Evolutionary conservation across 2,329 filamentous ascomycete species (phyloP).

Genomic region (Huntiella bhutanensis): DNA sequence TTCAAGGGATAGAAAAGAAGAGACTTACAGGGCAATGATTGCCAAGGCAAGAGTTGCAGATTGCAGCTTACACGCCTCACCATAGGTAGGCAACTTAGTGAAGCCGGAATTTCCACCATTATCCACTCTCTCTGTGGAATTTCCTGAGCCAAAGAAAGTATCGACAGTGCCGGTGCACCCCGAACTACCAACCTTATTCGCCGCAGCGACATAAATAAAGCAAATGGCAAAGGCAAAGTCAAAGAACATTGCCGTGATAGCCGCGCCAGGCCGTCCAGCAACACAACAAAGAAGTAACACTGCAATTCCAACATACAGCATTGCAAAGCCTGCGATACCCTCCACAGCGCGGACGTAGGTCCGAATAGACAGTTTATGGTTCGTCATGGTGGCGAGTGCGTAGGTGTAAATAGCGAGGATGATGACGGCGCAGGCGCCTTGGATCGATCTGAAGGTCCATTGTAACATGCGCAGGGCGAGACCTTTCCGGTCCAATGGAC

Average conservation of each 20-base stretch:
- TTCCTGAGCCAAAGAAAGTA: slow-evolving; percentile 48
- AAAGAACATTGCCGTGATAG: slow-evolving; percentile 52
- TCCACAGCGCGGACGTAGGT: slow-evolving; percentile 53
- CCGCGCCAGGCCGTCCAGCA: slow-evolving; percentile 55
- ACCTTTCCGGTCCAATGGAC: slow-evolving; percentile 5
- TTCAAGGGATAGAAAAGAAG: background rate
- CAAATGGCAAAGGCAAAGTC: slow-evolving; percentile 58
- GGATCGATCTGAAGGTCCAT: slow-evolving; percentile 52
- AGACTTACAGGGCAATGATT: slow-evolving; percentile 51
- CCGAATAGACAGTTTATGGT: slow-evolving; percentile 43
- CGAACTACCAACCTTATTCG: slow-evolving; percentile 49
- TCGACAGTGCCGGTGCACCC: slow-evolving; percentile 41
- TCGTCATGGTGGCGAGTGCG: slow-evolving; percentile 56
- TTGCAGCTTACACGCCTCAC: slow-evolving; percentile 51
- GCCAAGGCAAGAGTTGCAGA: slow-evolving; percentile 60
- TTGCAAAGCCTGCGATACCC: slow-evolving; percentile 56
- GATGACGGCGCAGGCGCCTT: slow-evolving; percentile 53
- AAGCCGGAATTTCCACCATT: slow-evolving; percentile 22
- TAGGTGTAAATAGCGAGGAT: slow-evolving; percentile 68
- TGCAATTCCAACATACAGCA: slow-evolving; percentile 56
- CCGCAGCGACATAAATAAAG: slow-evolving; percentile 65
- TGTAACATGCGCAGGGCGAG: slow-evolving; percentile 42
- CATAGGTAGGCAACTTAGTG: slow-evolving; percentile 27
- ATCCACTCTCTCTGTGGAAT: slow-evolving; percentile 16
- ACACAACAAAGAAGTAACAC: slow-evolving; percentile 61